Conservation (phyloP, 441 rosid genomes). For the Adansonia rubrostipa region DNA sequence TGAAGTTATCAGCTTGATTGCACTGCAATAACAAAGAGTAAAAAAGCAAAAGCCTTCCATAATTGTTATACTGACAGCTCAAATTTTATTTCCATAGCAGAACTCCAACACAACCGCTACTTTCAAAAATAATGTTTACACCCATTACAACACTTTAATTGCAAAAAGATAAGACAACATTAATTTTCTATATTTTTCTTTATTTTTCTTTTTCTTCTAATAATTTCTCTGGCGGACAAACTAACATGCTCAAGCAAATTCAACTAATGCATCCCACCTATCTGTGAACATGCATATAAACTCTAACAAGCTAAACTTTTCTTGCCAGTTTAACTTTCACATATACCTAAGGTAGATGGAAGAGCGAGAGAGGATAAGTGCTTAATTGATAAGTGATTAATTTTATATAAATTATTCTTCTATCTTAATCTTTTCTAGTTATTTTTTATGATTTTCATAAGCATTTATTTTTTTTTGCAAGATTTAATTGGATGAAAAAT, state of each 20-base stretch:
- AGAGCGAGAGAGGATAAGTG: neutral
- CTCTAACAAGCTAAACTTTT: slow-evolving; percentile 15
- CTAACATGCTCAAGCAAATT: slow-evolving; percentile 3
- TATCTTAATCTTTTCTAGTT: no score
- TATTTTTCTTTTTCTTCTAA: slow-evolving; percentile 7
- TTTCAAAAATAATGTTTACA: neutral
- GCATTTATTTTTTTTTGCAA: no score
- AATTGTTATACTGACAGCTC: neutral
- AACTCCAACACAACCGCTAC: neutral
- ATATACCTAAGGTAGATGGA: neutral
- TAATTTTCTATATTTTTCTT: neutral
- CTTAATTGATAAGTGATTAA: neutral
- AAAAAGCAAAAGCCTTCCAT: neutral
- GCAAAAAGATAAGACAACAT: slow-evolving; percentile 4
- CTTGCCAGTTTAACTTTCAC: slow-evolving; percentile 12
- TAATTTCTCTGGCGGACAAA: neutral
- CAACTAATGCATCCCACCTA: slow-evolving; percentile 5
- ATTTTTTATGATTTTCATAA: no score
- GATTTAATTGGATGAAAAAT: no score
- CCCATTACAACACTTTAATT: slow-evolving; percentile 12
- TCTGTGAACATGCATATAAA: neutral
- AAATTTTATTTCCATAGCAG: slow-evolving; percentile 6
- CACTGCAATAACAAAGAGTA: neutral
- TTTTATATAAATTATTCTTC: no score
- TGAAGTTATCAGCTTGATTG: slow-evolving; percentile 8